Evolutionary conservation across 805 yeast species (phyloP).

Genomic region (Babjeviella inositovora): DNA sequence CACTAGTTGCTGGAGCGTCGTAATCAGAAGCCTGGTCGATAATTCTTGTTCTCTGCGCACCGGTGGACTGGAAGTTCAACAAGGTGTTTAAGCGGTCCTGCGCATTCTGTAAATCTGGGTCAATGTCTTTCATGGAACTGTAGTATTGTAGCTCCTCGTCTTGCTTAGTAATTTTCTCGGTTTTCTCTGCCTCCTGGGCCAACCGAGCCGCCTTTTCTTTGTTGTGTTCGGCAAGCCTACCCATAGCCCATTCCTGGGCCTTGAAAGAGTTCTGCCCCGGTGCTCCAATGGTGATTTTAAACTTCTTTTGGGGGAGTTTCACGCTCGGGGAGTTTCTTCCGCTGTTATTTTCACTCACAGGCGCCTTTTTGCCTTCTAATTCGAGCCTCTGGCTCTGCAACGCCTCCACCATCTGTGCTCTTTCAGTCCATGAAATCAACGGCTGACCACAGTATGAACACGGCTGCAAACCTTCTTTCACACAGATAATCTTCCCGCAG

Average conservation of each 20-base stretch:
- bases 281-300: conserved; percentile 35
- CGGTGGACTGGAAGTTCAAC: conserved; percentile 68
- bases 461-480: conserved; percentile 79
- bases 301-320: conserved; percentile 19
- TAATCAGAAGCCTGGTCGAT: conserved; percentile 89
- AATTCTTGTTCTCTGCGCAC: conserved; percentile 80
- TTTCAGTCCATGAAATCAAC: conserved; percentile 48
- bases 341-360: conserved; percentile 4
- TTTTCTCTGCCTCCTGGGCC: conserved; percentile 15
- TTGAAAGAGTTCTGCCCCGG: conserved; percentile 52
- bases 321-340: conserved; percentile 1
- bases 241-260: conserved; percentile 51
- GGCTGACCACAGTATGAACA: conserved; percentile 72
- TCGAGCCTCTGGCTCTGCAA: conserved; percentile 36
- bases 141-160: conserved; percentile 24
- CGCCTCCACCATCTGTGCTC: conserved; percentile 32
- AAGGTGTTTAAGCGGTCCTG: conserved; percentile 59
- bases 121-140: conserved; percentile 20
- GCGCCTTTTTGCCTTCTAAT: conserved; percentile 11
- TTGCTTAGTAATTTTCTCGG: conserved; percentile 20
- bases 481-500: conserved; percentile 90
- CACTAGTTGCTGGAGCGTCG: conserved; percentile 36
- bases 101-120: conserved; percentile 51
- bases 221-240: conserved; percentile 32
- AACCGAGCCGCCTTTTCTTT: conserved; percentile 10